Base-by-base conservation (phyloP, 1,284 basidiomycete species). In the Tilletia caries region DNA sequence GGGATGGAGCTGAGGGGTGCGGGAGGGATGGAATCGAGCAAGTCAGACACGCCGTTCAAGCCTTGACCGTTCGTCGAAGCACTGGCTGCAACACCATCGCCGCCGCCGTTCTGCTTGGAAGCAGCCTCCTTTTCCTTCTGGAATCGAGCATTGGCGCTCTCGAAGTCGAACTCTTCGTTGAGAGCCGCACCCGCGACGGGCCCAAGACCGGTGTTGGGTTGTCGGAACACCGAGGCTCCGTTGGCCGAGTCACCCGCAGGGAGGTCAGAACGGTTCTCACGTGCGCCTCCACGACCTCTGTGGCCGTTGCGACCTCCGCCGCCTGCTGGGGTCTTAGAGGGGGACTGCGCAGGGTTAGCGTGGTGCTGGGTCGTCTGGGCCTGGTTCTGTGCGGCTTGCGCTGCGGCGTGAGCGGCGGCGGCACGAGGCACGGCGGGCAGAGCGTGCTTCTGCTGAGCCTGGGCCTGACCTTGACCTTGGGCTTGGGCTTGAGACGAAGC, bases 101-200 rank as follows among this genome's bases (percentile, higher is more conserved):
- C 64, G 6, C 68, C 69, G 20, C 34, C 41, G 5, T 67, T 33
- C 18, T 58, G 58, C 2, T 25, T 43, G 18, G 41, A 67, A 1
- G 50, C 67, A 8, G 62, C 58, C 29, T 27, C 64, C 20, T 68
- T 70, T 48, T 75, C 74, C 70, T 81, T 81, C 44, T 70, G 67
- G 69, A 83, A 83, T 66, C 75, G 76, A 25, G 80, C 79, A 69
- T 83, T 83, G 25, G 80, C 79, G 5, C 68, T 74, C 68, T 79
- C 81, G 65, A 83, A 83, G 64, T 83, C 81, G 46, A 78, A 83
- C 44, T 83, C 81, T 18, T 68, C 66, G 64, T 73, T 70, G 2
- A 78, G 78, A 43, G 34, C 64, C 12, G 41, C 23, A 44, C 64
- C 43, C 3, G 34, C 41, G 25, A 44, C 41, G n/a, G 64, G 41